phyloP scores from a whole-genome alignment of 1,284 basidiomycete genomes.

The Apiotrichum veenhuisii region DNA sequence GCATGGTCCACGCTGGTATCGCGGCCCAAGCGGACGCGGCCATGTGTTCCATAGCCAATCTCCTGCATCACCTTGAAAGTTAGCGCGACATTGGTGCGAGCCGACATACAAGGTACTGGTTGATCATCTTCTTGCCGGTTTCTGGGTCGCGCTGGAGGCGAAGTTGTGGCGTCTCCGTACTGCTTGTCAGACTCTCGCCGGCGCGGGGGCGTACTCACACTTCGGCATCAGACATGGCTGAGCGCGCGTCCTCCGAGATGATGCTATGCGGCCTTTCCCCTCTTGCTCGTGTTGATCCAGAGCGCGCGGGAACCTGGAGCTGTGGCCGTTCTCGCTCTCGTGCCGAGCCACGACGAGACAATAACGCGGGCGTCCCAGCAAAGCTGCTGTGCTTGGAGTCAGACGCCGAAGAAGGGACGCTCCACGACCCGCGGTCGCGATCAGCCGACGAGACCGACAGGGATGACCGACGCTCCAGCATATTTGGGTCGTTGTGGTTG shows the following conservation, averaged over 20 bases:
- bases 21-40: constrained; percentile 68
- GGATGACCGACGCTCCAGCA: neutral
- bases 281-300: constrained; percentile 11
- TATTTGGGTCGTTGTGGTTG: neutral
- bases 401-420: constrained; percentile 17
- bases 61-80: constrained; percentile 54
- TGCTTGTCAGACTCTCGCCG: constrained; percentile 6
- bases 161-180: constrained; percentile 59
- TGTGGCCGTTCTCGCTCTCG: constrained; percentile 12
- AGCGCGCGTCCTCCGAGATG: constrained; percentile 17
- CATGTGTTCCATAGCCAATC: constrained; percentile 77
- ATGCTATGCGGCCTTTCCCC: constrained; percentile 20
- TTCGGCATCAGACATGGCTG: constrained; percentile 19
- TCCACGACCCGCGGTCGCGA: neutral
- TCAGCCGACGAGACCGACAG: neutral
- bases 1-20: constrained; percentile 53
- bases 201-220: constrained; percentile 27
- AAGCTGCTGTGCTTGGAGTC: constrained; percentile 23
- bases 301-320: constrained; percentile 10
- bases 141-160: constrained; percentile 43
- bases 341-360: constrained; percentile 24
- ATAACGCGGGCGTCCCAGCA: constrained; percentile 20
- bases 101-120: constrained; percentile 62
- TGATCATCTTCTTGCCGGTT: constrained; percentile 59
- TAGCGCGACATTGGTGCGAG: neutral